Evolutionary conservation across 2,329 filamentous ascomycete species (phyloP), one percentile per base, ranked within the genome.

Genomic region (Ascocoryne sarcoides): DNA sequence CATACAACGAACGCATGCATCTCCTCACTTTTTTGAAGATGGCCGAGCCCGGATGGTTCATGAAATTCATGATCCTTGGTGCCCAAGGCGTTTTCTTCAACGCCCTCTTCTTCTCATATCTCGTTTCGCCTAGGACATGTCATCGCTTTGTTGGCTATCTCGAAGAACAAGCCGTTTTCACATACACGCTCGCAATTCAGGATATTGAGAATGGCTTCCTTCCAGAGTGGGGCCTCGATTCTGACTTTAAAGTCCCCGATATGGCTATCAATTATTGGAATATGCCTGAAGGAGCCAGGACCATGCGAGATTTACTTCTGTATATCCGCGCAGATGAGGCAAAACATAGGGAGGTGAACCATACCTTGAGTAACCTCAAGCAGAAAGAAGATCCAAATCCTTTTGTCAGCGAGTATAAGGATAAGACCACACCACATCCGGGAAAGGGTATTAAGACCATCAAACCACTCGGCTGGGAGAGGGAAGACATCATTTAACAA

Each of bases 1-100:
- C 81, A 48, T 93, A 86, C 65, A 95, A 95, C 60, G 88, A 95
- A 63, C 74, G 89, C 18, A 95, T 96, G 88, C 87, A 94, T 56
- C 76, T 94, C 1, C 67, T 94, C 20, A 92, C 85, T 0, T 95
- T 96, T 63, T 79, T 98, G 62, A 94, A 93, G 64, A 84, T 95
- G 73, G 84, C 82, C 42, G 75, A 88, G 51, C 85, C 85, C 3
- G 58, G 59, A 10, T 79, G 75, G 69, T 92, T 95, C 68, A 94
- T 95, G 89, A 82, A 86, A 48, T 62, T 87, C 42, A 85, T 95
- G 78, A 87, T 96, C 40, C 75, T 96, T 29, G 87, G 81, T 9
- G 89, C 90, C 0, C 90, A 96, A 62, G 92, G 90, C 29, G 85
- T 96, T 53, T 96, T 94, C 71, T 95, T 94, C 75, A 98, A 98